Evolutionary conservation across 2,329 filamentous ascomycete genomes (phyloP).

Genomic region (Fusarium virguliforme): DNA sequence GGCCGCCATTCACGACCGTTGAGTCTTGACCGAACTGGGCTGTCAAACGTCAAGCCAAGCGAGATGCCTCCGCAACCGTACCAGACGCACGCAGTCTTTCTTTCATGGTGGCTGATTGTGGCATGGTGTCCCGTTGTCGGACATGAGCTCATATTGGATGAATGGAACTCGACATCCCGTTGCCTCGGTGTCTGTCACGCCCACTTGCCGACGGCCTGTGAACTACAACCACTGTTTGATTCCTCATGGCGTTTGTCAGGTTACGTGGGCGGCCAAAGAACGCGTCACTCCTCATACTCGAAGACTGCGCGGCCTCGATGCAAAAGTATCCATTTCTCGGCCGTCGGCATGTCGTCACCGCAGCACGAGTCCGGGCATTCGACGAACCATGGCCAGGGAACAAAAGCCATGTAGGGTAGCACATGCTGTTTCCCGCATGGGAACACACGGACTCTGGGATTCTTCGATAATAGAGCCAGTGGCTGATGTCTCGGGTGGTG

Average conservation of each 20-base stretch:
- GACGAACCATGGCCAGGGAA: conserved; percentile 15
- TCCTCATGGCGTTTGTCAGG: neutral
- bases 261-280: conserved; percentile 3
- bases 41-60: neutral
- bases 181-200: conserved; percentile 7
- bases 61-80: conserved; percentile 7
- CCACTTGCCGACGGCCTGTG: neutral
- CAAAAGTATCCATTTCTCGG: conserved; percentile 4
- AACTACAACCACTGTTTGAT: neutral
- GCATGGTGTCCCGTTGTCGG: neutral
- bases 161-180: conserved; percentile 8
- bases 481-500: conserved; percentile 33
- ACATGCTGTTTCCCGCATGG: conserved; percentile 15
- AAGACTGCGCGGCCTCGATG: neutral
- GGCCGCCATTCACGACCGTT: neutral
- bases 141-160: conserved; percentile 1
- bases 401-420: conserved; percentile 33
- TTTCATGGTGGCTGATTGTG: conserved; percentile 5
- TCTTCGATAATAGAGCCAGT: conserved; percentile 19
- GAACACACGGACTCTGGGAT: conserved; percentile 18
- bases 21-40: neutral
- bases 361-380: conserved; percentile 5
- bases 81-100: neutral
- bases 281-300: neutral
- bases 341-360: neutral